phyloP scores from a whole-genome alignment of 78 protist species.

The Protostelium mycophagum region DNA sequence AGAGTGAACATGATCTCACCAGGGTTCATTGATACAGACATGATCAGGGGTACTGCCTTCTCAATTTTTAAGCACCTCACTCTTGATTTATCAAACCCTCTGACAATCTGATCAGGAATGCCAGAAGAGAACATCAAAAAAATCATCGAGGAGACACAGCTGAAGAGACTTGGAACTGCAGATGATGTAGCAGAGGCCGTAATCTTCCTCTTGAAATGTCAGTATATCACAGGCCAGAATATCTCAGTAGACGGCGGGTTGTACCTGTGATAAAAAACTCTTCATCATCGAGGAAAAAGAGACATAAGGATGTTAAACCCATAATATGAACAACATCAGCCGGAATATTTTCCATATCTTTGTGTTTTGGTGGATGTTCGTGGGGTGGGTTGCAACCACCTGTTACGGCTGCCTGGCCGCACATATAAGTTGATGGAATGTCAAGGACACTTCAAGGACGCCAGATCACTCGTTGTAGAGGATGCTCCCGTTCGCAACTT shows the following conservation, averaged over 20 bases:
- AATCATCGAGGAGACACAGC: not conserved
- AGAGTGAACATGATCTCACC: constrained; percentile 45
- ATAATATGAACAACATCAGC: too few relatives aligned
- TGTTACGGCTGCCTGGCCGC: too few relatives aligned
- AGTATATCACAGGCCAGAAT: constrained; percentile 53
- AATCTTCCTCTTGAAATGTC: constrained; percentile 32
- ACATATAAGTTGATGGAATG: too few relatives aligned
- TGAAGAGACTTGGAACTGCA: not conserved
- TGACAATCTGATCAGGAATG: constrained; percentile 16
- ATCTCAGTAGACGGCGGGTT: constrained; percentile 57
- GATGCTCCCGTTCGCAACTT: too few relatives aligned
- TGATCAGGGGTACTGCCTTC: constrained; percentile 2
- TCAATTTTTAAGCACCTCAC: not conserved
- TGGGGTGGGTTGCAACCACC: too few relatives aligned
- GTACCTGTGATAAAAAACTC: not conserved
- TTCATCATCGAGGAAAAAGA: too few relatives aligned
- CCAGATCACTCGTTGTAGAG: too few relatives aligned
- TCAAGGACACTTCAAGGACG: too few relatives aligned
- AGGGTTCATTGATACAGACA: constrained; percentile 49
- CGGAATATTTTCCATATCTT: too few relatives aligned
- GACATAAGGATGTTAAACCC: too few relatives aligned
- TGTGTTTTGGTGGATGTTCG: too few relatives aligned
- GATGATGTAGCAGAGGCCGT: constrained; percentile 47
- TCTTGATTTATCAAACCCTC: constrained; percentile 20
- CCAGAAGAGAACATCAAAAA: not conserved